Percentiles rank a stretch among this genome's conserved stretches.
These are phyloP conservation scores for Cylindrotheca closterium DNA, from an alignment of 108 stramenopile species.

Conservation along the genomic window DNA sequence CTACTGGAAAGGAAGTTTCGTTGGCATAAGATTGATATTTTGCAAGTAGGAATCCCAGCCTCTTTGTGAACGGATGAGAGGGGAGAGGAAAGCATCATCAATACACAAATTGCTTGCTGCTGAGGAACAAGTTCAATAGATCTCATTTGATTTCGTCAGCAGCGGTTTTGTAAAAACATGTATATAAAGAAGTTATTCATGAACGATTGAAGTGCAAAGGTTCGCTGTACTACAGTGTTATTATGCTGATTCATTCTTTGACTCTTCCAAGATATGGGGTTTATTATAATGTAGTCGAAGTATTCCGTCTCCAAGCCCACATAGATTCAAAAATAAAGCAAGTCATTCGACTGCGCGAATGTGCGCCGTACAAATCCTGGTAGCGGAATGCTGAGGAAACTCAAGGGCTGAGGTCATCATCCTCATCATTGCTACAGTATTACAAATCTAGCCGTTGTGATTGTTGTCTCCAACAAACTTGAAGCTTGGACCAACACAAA, in stretches of 20 bases:
- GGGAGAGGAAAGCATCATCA: too few relatives aligned
- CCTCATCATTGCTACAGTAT: too few relatives aligned
- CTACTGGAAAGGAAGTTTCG: slow-evolving; percentile 13
- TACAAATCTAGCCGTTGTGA: not conserved
- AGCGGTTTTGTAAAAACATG: too few relatives aligned
- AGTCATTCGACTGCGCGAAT: not conserved
- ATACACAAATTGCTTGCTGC: not conserved
- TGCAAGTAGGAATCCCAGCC: not conserved
- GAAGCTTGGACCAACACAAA: not conserved
- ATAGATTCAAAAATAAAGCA: not conserved
- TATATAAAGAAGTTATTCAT: too few relatives aligned
- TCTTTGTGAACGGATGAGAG: too few relatives aligned
- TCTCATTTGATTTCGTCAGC: too few relatives aligned
- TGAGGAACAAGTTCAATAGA: slow-evolving; percentile 36
- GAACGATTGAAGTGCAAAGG: too few relatives aligned
- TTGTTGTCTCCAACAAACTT: not conserved
- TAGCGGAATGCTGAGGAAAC: not conserved
- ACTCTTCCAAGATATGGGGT: too few relatives aligned
- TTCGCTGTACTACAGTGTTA: too few relatives aligned
- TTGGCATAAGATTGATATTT: slow-evolving; percentile 1
- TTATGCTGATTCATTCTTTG: too few relatives aligned
- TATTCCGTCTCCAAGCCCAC: too few relatives aligned
- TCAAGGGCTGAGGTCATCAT: not conserved
- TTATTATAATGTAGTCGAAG: too few relatives aligned
- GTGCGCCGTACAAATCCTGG: not conserved